A percentile compares a stretch with the other conserved stretches of the same genome.
phyloP scores from a whole-genome alignment of 768 basidiomycete species.

The Kwoniella heveanensis region DNA sequence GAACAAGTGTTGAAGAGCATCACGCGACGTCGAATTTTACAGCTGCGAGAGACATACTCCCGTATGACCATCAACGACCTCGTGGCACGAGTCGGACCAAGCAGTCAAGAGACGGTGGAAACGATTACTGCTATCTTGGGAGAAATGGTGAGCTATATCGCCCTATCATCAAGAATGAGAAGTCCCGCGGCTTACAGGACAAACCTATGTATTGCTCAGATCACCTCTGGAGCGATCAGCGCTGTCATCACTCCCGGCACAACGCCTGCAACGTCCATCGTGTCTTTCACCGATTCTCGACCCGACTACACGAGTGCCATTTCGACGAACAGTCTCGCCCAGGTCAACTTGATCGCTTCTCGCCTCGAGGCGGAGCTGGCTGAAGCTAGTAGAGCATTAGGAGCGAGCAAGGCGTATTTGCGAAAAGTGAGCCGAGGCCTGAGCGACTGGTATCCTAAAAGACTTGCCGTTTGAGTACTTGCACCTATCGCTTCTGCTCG shows the following conservation, averaged over 20 bases:
- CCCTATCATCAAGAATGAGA: too few relatives aligned
- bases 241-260: conserved; percentile 16
- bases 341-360: conserved; percentile 17
- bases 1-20: conserved; percentile 40
- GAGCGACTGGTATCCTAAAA: too few relatives aligned
- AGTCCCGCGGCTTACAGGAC: too few relatives aligned
- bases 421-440: conserved; percentile 27
- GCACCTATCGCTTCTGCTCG: too few relatives aligned
- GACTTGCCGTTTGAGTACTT: too few relatives aligned
- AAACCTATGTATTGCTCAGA: conserved; percentile 7
- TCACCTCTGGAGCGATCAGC: conserved; percentile 11
- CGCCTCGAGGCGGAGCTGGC: conserved; percentile 28
- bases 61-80: conserved; percentile 35
- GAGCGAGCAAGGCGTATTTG: conserved; percentile 32
- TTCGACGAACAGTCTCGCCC: conserved; percentile 11
- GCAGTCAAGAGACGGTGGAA: conserved; percentile 13
- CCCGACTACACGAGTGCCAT: not conserved
- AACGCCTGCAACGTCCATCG: conserved; percentile 17
- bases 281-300: conserved; percentile 35
- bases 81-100: conserved; percentile 22
- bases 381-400: conserved; percentile 22
- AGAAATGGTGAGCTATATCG: conserved; percentile 39
- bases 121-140: conserved; percentile 17
- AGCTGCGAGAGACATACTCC: conserved; percentile 36
- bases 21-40: conserved; percentile 30